Base-by-base conservation (phyloP, 1,139 yeast species). In the Zygoascus sp. region DNA sequence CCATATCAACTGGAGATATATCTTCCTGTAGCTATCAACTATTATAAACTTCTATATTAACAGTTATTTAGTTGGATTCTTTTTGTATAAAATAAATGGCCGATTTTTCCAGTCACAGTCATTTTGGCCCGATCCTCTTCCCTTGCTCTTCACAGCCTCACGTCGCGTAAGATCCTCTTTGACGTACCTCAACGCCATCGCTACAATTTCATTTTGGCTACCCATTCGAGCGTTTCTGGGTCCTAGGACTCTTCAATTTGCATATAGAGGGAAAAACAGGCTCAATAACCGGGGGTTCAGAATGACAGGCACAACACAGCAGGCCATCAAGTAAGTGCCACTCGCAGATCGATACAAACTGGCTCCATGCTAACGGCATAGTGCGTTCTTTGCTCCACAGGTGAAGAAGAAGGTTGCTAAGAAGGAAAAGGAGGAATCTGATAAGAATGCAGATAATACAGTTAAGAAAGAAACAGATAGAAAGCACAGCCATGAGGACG, bases 241-340 rank as follows among this genome's bases (percentile, higher is more conserved):
- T 25, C 41, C 27, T 23, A 23, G 41, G 41, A 38, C 41, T 38
- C 32, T 38, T 38, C 17, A 8, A 21, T 10, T 23, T 25, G 13
- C 21, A 8, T 15, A n/a, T 32, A 16, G 13, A 22, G 11, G 35
- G 16, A 11, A 11, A n/a, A n/a, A 30, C 15, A 13, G 34, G 34
- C 15, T 15, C 16, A 30, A n/a, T 3, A n/a, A 30, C 13, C 34
- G 34, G 17, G 17, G 41, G 21, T 25, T 35, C 25, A 37, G 28
- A n/a, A 46, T 46, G 49, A 35, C 39, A 6, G 45, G 42, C 10
- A 38, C 43, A 5, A 46, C 49, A 3, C 49, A 46, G 38, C 37
- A 34, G 34, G 35, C 45, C 2, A 46, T 46, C 13, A 41, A 46
- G 49, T 46, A 25, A 30, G 49, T 37, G 15, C 1, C n/a, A 17